Conservation (phyloP, 768 basidiomycete genomes). For the Rhodocollybia butyracea region DNA sequence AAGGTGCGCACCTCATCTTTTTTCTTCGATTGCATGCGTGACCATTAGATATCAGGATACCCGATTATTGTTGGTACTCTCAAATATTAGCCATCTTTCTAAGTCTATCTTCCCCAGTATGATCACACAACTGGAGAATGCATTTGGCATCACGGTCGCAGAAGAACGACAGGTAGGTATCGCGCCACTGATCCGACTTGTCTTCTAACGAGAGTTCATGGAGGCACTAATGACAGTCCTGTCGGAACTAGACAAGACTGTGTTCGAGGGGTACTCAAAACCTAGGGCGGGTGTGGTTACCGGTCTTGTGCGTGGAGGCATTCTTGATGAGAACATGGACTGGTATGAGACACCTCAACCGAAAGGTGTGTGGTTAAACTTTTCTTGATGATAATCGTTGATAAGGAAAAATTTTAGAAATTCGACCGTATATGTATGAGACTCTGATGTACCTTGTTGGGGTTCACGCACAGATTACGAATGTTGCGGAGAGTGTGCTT, state of each 20-base stretch:
- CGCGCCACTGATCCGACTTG: constrained; percentile 5
- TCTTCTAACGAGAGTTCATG: background rate
- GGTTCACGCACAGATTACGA: constrained; percentile 88
- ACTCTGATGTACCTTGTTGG: constrained; percentile 84
- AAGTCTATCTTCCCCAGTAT: constrained; percentile 71
- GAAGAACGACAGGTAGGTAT: constrained; percentile 65
- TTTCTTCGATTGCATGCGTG: background rate
- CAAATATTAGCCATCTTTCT: constrained; percentile 81
- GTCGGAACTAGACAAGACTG: constrained; percentile 78
- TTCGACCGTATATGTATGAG: constrained; percentile 92
- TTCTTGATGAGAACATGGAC: constrained; percentile 78
- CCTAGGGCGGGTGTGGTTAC: constrained; percentile 73
- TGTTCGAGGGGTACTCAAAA: constrained; percentile 87
- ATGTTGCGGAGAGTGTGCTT: constrained; percentile 73
- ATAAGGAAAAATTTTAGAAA: constrained; percentile 45
- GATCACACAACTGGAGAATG: constrained; percentile 74
- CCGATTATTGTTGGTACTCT: constrained; percentile 82
- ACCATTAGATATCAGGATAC: constrained; percentile 54
- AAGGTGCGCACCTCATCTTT: constrained; percentile 46
- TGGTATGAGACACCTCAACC: constrained; percentile 96
- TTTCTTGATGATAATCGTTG: constrained; percentile 2
- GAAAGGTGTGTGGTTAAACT: constrained; percentile 53
- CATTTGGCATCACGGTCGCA: constrained; percentile 66
- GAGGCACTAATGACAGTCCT: constrained; percentile 77
- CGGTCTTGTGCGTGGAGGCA: constrained; percentile 70